Evolutionary conservation across 768 basidiomycete genomes (phyloP).

Genomic region (Coprinopsis strossmayeri): DNA sequence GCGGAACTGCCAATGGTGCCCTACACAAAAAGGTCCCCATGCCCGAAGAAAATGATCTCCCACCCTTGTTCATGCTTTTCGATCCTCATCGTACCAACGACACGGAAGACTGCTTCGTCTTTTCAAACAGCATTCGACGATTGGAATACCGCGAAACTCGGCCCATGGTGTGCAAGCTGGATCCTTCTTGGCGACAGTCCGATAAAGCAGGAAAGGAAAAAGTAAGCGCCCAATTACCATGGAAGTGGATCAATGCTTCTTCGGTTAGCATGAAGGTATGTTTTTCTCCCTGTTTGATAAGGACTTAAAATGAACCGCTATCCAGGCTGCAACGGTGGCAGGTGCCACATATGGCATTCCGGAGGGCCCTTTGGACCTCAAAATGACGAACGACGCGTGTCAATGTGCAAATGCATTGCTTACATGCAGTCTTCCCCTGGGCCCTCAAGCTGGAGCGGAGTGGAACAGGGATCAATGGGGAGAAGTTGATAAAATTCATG

Average conservation of each 20-base stretch:
- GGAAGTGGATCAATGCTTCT: slow-evolving; percentile 53
- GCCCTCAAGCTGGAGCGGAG: slow-evolving; percentile 61
- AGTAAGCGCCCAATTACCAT: slow-evolving; percentile 54
- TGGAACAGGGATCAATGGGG: slow-evolving; percentile 74
- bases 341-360: slow-evolving; percentile 68
- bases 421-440: slow-evolving; percentile 67
- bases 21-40: slow-evolving; percentile 59
- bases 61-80: slow-evolving; percentile 74
- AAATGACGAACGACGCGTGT: slow-evolving; percentile 57
- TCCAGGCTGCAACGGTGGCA: slow-evolving; percentile 44
- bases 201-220: slow-evolving; percentile 38
- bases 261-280: slow-evolving; percentile 50
- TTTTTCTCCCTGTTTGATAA: neutral
- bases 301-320: slow-evolving; percentile 6
- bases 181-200: slow-evolving; percentile 74
- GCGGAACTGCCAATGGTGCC: slow-evolving; percentile 82
- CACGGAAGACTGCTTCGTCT: slow-evolving; percentile 75
- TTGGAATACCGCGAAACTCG: slow-evolving; percentile 79
- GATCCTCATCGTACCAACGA: slow-evolving; percentile 81
- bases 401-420: slow-evolving; percentile 71
- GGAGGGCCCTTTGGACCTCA: slow-evolving; percentile 39
- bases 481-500: slow-evolving; percentile 83
- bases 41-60: slow-evolving; percentile 39
- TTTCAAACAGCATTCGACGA: slow-evolving; percentile 72
- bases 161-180: slow-evolving; percentile 68